Base-by-base conservation (phyloP, 352 stramenopile species). In the Phytopythium oedochilum region DNA sequence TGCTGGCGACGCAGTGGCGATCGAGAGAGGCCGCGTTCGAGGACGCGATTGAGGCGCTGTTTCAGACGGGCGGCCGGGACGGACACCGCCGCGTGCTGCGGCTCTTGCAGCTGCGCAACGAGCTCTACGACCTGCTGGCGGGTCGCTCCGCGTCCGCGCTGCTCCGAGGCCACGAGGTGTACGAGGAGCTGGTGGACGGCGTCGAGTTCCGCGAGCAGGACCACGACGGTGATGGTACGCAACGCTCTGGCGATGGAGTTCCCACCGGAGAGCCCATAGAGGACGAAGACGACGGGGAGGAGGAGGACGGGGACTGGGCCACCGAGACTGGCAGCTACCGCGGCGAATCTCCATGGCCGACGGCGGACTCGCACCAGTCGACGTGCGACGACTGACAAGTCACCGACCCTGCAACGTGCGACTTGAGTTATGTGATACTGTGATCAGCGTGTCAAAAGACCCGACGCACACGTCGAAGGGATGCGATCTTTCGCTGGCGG, bases 1-100 rank as follows among this genome's bases (percentile, higher is more conserved):
- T 59, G 12, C 72, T 91, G n/a, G 78, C 74, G 8, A 57, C 72
- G 23, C 69, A 75, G 45, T 91, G 80, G 80, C 62, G 76, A 12
- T 60, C 50, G 1, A 63, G 83, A 34, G 80, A 91, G 22, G 32
- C 60, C 17, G 59, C 22, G 12, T 89, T 91, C 20, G 77, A 90
- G 49, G 65, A 39, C 14, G 59, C 61, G 0, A 64, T 89, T 31
- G 74, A 88, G 55, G 57, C 60, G 22, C 69, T 88, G 31, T 77
- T 83, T 34, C 63, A 71, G 9, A 32, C 14, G 5, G 34, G 14
- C 14, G 23, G 32, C 18, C 20, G 20, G 6, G 39, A n/a, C 25
- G 31, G 18, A 8, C 17, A 45, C 17, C 12, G 28, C 12, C 52
- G 42, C 9, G 39, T n/a, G 28, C 44, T 73, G 22, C 67, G 70